Evolutionary conservation across 108 stramenopile genomes (phyloP).

Genomic region (Nitzschia palea): DNA sequence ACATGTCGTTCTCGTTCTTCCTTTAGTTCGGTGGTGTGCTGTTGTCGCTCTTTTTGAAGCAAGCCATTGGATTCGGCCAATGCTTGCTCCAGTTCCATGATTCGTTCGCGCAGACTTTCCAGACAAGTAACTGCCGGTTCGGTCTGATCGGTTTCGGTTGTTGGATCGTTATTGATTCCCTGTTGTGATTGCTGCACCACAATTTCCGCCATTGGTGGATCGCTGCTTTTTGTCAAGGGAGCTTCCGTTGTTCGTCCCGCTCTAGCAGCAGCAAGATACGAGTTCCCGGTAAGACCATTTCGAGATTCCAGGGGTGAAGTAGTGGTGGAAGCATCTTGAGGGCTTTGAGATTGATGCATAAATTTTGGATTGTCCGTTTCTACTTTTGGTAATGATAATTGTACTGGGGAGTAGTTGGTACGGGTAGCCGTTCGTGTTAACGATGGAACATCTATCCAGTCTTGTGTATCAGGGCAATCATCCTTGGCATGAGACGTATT

Average conservation of each 20-base stretch:
- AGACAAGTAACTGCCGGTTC: background rate
- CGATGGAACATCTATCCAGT: background rate
- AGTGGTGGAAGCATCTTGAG: no score
- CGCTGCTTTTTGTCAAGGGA: background rate
- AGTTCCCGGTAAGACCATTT: background rate
- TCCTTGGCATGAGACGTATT: background rate
- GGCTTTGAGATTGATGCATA: no score
- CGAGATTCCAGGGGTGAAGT: no score
- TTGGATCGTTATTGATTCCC: background rate
- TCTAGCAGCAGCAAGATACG: background rate
- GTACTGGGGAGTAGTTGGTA: no score
- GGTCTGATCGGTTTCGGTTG: background rate
- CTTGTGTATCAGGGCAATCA: background rate
- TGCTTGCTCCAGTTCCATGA: slow-evolving; percentile 14
- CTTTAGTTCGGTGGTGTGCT: slow-evolving; percentile 6
- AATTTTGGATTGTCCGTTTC: no score
- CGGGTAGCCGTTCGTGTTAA: no score
- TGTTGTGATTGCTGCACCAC: background rate
- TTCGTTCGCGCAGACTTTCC: background rate
- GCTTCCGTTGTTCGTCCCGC: background rate
- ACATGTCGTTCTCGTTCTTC: slow-evolving; percentile 18
- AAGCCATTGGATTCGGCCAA: slow-evolving; percentile 4
- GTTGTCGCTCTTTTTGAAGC: background rate
- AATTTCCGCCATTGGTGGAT: background rate
- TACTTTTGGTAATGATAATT: no score